Evolutionary conservation across 73 alveolate genomes (phyloP), one percentile per base, ranked within the genome.

Genomic region (Paramecium bursaria): DNA sequence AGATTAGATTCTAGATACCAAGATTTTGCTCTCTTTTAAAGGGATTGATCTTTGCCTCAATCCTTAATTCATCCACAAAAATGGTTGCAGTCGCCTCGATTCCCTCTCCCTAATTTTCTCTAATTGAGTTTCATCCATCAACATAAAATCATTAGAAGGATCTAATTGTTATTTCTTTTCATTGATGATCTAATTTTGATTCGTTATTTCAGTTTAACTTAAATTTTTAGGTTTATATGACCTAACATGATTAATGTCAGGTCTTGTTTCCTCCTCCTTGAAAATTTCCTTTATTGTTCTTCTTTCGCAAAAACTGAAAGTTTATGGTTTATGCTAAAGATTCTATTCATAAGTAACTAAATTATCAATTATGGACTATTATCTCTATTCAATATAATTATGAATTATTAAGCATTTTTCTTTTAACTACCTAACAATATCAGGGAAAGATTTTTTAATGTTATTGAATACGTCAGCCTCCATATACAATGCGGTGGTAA

Each of bases 231-330:
- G 82, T 19, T 67, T 67, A 11, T 67, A 17, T 35, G 82, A 67
- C 4, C 82, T 19, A 33, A 67, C 21, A 67, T 67, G 50, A 39
- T 67, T 67, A 4, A 39, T 67, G 44, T 67, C 60, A 11, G 82
- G 82, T 67, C 82, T 67, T 39, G 33, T 47, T 25, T 42, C 30
- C 19, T 42, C 46, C 33, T 67, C 82, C 21, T 67, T 67, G 11
- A 67, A 67, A 39, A 67, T 67, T 13, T 67, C 82, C 21, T 67
- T 11, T 3, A 67, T 47, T 21, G 82, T 67, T 42, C 22, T 67
- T 67, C 82, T 67, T 67, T 67, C 82, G 55, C 50, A n/a, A 33
- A 25, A 26, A 33, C 50, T 2, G 44, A 39, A n/a, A n/a, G n/a
- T n/a, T 42, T 42, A 14, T 39, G 53, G 55, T 7, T 31, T 9